Evolutionary conservation across 208 protist species (phyloP).

Genomic region (Porcisia hertigi): DNA sequence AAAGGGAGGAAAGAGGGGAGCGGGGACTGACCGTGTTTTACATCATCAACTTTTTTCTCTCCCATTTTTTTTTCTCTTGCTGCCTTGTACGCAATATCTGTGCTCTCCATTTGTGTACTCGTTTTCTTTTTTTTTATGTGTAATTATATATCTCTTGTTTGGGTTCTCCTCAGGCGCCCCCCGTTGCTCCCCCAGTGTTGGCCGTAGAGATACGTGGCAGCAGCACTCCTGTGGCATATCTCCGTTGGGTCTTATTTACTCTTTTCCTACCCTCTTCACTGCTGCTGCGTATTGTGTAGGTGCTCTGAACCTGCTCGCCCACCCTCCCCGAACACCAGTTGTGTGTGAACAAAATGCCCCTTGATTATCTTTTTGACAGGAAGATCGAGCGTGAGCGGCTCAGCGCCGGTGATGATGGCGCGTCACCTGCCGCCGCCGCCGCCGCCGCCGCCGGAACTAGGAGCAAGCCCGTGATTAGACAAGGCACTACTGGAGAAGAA

Average conservation of each 20-base stretch:
- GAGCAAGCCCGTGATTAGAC: neutral
- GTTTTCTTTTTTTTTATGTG: no score
- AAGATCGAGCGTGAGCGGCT: conserved; percentile 49
- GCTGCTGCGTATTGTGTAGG: neutral
- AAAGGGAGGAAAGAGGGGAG: no score
- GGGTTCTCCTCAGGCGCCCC: neutral
- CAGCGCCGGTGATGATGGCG: conserved; percentile 4
- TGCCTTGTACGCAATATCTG: neutral
- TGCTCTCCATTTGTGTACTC: neutral
- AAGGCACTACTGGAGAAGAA: neutral
- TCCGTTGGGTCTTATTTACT: neutral
- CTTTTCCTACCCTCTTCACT: neutral
- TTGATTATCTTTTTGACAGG: conserved; percentile 30
- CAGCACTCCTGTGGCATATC: neutral
- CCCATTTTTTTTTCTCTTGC: neutral
- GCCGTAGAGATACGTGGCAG: conserved; percentile 4
- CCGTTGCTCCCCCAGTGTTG: neutral
- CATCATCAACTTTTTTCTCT: conserved; percentile 1
- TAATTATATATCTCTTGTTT: neutral
- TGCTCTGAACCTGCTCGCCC: neutral
- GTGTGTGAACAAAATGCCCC: conserved; percentile 24
- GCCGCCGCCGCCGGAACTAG: neutral
- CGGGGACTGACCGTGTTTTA: neutral
- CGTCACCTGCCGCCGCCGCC: neutral
- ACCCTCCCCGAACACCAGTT: neutral